Percentiles rank a stretch among this genome's conserved stretches.
These are phyloP conservation scores for Tubosaeta brunneosetosa DNA, from an alignment of 768 basidiomycete genomes.

Conservation along the genomic window DNA sequence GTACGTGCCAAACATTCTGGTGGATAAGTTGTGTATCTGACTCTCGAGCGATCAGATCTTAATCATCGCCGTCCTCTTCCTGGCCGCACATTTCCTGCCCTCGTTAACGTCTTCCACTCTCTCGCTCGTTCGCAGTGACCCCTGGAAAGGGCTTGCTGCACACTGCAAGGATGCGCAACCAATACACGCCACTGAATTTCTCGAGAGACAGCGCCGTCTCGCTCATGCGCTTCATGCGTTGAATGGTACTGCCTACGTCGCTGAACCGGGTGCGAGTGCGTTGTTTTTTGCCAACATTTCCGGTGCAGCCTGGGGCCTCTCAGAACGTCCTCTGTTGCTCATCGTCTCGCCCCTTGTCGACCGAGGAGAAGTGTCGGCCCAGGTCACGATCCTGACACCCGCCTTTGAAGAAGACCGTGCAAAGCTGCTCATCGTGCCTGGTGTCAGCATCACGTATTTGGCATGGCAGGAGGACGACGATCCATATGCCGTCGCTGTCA, in stretches of 20 bases:
- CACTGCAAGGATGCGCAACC: constrained; percentile 50
- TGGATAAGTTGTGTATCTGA: no score
- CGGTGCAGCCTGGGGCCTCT: constrained; percentile 56
- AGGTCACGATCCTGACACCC: constrained; percentile 66
- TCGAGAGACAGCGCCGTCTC: constrained; percentile 49
- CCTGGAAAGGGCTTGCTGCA: constrained; percentile 17
- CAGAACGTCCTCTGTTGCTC: constrained; percentile 75
- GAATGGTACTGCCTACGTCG: constrained; percentile 56
- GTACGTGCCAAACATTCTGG: constrained; percentile 6
- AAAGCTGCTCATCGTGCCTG: constrained; percentile 38
- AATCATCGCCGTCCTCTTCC: constrained; percentile 2
- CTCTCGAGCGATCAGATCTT: no score
- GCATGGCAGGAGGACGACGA: constrained; percentile 66
- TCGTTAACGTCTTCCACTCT: neutral
- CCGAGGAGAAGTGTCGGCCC: constrained; percentile 32
- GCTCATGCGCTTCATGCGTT: constrained; percentile 41
- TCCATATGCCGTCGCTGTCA: constrained; percentile 54
- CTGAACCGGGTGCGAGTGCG: constrained; percentile 73
- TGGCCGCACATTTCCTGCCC: constrained; percentile 4
- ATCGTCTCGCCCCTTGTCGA: constrained; percentile 45
- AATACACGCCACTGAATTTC: constrained; percentile 44
- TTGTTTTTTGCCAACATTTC: constrained; percentile 74
- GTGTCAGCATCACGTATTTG: constrained; percentile 40
- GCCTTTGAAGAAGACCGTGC: constrained; percentile 74
- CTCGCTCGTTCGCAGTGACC: neutral